Evolutionary conservation across 1,139 yeast genomes (phyloP), one percentile per base, ranked within the genome.

Genomic region (Saccharomycopsis crataegensis): DNA sequence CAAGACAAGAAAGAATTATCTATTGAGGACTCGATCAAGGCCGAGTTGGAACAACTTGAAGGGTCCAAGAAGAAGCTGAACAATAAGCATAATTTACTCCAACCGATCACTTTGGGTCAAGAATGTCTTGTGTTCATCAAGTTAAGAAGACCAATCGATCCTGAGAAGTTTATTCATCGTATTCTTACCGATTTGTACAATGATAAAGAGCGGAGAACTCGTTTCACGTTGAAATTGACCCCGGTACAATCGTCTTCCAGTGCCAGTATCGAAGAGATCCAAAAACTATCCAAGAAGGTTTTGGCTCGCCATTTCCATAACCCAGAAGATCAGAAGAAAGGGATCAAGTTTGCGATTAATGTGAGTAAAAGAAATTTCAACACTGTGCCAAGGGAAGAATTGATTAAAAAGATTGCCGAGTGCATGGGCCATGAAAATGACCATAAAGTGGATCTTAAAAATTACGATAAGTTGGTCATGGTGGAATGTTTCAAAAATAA

Each of bases 51-150:
- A 33, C 85, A 76, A 17, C 61, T 88, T 62, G 79, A 82, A 41
- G 40, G 40, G n/a, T 11, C n/a, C 3, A 69, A 67, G 52, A 61
- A 70, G 55, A 65, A 66, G 48, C 59, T 60, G 17, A 64, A 63
- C 51, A 68, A 73, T 33, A 72, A 64, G 40, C 69, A 68, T 36
- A 70, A 74, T 61, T 67, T 81, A 12, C 71, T 90, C 47, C 73
- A 76, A 46, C 83, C 87, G 31, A 75, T 89, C 42, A 86, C 83
- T 14, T 67, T 90, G 48, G 86, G 83, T 32, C 85, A 94, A 64
- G 96, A 89, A 66, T 93, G 99, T 69, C 75, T 85, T 48, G 77
- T 90, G 2, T 93, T 93, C 66, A 80, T 90, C 61, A 86, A 94
- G 62, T 80, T 91, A 0, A 78, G 86, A 61, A 77, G 72, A 59